A percentile compares a stretch with the other conserved stretches of the same genome.
These are phyloP conservation scores for Tricholoma sp. DNA, from an alignment of 768 basidiomycete genomes.

Conservation along the genomic window DNA sequence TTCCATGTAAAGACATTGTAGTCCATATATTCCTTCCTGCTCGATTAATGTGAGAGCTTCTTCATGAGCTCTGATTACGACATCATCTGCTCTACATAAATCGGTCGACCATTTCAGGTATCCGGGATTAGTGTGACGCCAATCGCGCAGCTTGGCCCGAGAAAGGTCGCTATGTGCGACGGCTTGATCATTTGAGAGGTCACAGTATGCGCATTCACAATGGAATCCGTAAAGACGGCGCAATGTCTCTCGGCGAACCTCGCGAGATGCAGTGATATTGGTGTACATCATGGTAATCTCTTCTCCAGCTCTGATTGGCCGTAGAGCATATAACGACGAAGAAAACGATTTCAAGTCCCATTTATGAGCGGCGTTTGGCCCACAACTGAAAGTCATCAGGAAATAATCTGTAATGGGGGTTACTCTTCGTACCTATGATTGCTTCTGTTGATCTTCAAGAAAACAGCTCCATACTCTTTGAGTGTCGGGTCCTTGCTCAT, in stretches of 20 bases:
- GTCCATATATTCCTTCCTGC: constrained; percentile 37
- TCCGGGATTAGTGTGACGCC: constrained; percentile 31
- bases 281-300: constrained; percentile 45
- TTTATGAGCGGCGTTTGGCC: constrained; percentile 37
- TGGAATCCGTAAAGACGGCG: constrained; percentile 34
- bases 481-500: constrained; percentile 17
- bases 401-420: background rate
- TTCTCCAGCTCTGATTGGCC: constrained; percentile 32
- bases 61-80: constrained; percentile 33
- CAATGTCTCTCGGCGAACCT: constrained; percentile 28
- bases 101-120: constrained; percentile 40
- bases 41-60: constrained; percentile 34
- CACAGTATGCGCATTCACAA: constrained; percentile 37
- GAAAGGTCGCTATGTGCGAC: constrained; percentile 24
- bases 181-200: constrained; percentile 10
- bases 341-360: constrained; percentile 37
- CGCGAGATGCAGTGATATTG: constrained; percentile 32
- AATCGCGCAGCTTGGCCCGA: constrained; percentile 28
- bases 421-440: constrained; percentile 35
- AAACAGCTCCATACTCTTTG: constrained; percentile 37
- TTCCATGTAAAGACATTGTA: constrained; percentile 35
- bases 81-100: constrained; percentile 33
- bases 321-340: constrained; percentile 34
- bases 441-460: constrained; percentile 35
- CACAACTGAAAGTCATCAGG: constrained; percentile 27